These are phyloP conservation scores for Dentipellis fragilis DNA, from an alignment of 768 basidiomycete genomes.

Conservation along the genomic window DNA sequence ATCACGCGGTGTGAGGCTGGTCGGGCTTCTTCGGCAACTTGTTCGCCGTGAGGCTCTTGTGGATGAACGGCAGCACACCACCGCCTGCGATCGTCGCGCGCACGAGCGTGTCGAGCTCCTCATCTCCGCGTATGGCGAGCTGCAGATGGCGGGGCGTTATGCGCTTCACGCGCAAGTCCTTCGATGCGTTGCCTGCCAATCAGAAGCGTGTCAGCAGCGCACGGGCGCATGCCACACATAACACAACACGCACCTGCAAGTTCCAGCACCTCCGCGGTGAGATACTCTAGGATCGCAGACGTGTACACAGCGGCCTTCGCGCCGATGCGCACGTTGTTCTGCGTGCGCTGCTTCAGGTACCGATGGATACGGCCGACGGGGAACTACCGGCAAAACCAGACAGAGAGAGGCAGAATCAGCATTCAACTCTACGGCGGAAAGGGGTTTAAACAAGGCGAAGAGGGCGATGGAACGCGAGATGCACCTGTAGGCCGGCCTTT, in stretches of 20 bases:
- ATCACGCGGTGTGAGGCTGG: no score
- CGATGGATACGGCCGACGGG: slow-evolving; percentile 97
- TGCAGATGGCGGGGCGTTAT: slow-evolving; percentile 95
- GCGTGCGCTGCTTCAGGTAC: slow-evolving; percentile 85
- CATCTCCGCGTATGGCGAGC: slow-evolving; percentile 93
- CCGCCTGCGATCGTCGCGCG: slow-evolving; percentile 90
- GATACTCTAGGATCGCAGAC: slow-evolving; percentile 91
- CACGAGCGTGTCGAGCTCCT: slow-evolving; percentile 93
- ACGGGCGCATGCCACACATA: neutral
- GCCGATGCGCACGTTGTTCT: slow-evolving; percentile 90
- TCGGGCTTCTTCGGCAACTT: slow-evolving; percentile 30
- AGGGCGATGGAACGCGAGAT: neutral
- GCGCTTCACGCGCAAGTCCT: slow-evolving; percentile 94
- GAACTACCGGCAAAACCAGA: slow-evolving; percentile 42
- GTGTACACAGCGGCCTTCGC: slow-evolving; percentile 98
- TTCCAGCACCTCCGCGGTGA: slow-evolving; percentile 93
- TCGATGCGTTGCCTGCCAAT: slow-evolving; percentile 83
- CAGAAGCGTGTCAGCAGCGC: neutral
- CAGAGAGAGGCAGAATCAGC: neutral
- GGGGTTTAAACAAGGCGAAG: neutral
- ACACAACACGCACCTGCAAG: slow-evolving; percentile 62
- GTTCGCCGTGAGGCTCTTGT: slow-evolving; percentile 62
- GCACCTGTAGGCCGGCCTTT: slow-evolving; percentile 10
- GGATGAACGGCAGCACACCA: slow-evolving; percentile 82
- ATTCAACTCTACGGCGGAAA: no score